Evolutionary conservation across 257 asterid genomes (phyloP), one percentile per base, ranked within the genome.

Genomic region (Solanum pennellii): DNA sequence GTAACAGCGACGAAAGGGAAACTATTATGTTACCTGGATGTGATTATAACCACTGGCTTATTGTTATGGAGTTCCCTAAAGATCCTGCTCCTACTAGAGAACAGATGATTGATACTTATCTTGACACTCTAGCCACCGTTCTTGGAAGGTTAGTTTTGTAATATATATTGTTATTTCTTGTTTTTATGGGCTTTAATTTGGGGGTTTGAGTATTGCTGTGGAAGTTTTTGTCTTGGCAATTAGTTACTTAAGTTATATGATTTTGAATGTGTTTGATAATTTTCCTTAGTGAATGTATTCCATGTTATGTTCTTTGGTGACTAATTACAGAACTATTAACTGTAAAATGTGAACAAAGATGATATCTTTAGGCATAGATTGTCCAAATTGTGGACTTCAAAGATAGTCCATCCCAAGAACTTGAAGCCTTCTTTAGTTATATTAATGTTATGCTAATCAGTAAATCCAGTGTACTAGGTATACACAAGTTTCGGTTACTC

Each of bases 41-140:
- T 89, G 99, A 97, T 90, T 97, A 97, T 88, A 97, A 95, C 39
- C 99, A 97, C 87, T 97, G 99, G 98, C 95, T 97, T 59, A 93
- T 97, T 85, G 99, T 97, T 49, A 93, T 97, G 99, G 99, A 97
- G 90, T 97, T 97, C 86, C 98, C 99, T 37, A 96, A 96, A 74
- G 99, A 97, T 93, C 99, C 98, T 83, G 96, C 97, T 31, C 99
- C 99, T 20, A 93, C 99, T 62, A 92, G 99, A 84, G 99, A 97
- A 35, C 99, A 97, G 91, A 97, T 97, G 99, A 97, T 96, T 92
- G 99, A 96, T 59, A 95, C 99, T 86, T 97, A 96, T 66, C 99
- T 97, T 88, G 66, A 95, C 85, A 96, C 98, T 39, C 98, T 97
- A 49, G 98, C 98, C 31, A 91, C 95, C 65, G 99, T 96, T 90